Evolutionary conservation across 2,329 filamentous ascomycete species (phyloP), one percentile per base, ranked within the genome.

Genomic region (Alternaria tenuissima): DNA sequence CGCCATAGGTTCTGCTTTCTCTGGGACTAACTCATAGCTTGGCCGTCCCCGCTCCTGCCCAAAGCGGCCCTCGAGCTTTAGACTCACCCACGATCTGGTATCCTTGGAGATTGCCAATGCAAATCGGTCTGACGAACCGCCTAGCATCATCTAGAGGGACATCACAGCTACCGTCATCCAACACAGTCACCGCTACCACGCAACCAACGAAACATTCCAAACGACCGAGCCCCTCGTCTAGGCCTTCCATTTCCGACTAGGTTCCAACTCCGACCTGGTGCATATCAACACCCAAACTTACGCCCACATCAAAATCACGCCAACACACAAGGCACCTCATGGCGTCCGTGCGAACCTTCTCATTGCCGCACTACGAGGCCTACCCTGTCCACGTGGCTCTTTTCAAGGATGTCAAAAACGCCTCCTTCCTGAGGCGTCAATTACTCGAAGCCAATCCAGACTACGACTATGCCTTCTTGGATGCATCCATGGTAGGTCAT

Each of bases 381-480:
- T 84, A 93, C 75, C 84, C 86, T 7, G 82, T 97, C 30, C 89
- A 95, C 78, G 81, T 92, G 51, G 89, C 88, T 43, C 81, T 97
- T 32, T 97, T 95, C 81, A 86, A 83, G 22, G 82, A 92, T 76
- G 87, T 98, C 57, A 77, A 86, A 63, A 99, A 99, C 77, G 86
- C 93, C 11, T 80, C 86, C 1, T 93, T 90, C 73, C 83, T 99
- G 43, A 90, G 93, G 53, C 84, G 89, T 68, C 94, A 97, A 80
- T 87, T 99, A 5, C 84, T 98, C n/a, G 86, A 88, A 6, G 91
- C 92, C 53, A 97, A 98, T 75, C 74, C 87, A 11, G 89, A 90
- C 8, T 98, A 94, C 71, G 93, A 98, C 79, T 98, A 98, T 83
- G 93, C 94, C 34, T 91, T 99, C 67, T 86, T 99, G 47, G 94